Evolutionary conservation across 148 eudicot species (phyloP).

Genomic region (Vaccinium myrtillus): DNA sequence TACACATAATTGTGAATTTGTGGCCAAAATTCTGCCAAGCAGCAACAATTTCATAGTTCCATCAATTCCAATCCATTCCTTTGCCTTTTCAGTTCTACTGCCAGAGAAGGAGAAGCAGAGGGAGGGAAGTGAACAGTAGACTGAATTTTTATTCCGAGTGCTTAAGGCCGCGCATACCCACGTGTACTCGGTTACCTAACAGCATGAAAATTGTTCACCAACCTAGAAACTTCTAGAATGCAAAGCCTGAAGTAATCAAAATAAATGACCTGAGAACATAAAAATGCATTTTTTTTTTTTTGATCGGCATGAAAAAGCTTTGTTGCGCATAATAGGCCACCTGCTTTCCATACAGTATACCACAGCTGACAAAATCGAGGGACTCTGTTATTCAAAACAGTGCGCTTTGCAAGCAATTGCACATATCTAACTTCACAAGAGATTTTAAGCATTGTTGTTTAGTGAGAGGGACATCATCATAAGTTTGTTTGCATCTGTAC

Average conservation of each 20-base stretch:
- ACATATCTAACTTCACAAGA: not conserved
- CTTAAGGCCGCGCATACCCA: not conserved
- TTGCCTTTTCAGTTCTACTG: slow-evolving; percentile 4
- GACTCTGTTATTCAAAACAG: not conserved
- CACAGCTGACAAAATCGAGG: not conserved
- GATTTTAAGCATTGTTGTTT: not conserved
- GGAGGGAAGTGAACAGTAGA: not conserved
- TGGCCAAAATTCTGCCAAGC: not conserved
- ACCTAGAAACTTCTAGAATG: not conserved
- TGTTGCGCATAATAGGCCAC: not conserved
- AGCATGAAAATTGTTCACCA: not conserved
- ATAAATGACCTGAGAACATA: not conserved
- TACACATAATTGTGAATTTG: not conserved
- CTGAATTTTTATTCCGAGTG: not conserved
- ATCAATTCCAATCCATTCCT: not conserved
- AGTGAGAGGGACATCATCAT: not conserved
- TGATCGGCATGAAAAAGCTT: not conserved
- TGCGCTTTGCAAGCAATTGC: not conserved
- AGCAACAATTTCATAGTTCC: slow-evolving; percentile 11
- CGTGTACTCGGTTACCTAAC: not conserved
- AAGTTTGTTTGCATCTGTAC: slow-evolving; percentile 10
- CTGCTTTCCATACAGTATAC: not conserved
- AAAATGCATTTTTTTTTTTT: not conserved
- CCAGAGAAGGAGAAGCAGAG: slow-evolving; percentile 2
- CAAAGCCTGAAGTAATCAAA: slow-evolving; percentile 10